phyloP scores from a whole-genome alignment of 2,329 filamentous ascomycete species.

The Venturia pyrina region DNA sequence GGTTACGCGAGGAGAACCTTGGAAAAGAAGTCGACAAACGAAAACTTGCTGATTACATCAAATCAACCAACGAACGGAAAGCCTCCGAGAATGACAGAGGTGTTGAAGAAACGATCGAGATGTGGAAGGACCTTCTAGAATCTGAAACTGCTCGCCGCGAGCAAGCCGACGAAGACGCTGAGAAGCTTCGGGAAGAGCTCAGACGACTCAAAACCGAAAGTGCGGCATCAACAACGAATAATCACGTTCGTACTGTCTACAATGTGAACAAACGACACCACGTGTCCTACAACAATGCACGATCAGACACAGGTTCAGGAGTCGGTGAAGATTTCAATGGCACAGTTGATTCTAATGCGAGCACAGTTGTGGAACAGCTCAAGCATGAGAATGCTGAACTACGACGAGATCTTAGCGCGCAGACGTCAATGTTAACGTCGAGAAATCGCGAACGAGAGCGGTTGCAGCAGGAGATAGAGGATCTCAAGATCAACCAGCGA shows the following conservation, averaged over 20 bases:
- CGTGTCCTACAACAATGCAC: conserved; percentile 7
- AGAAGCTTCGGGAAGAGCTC: conserved; percentile 72
- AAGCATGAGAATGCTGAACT: conserved; percentile 89
- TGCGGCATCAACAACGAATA: conserved; percentile 25
- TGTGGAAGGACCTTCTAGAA: conserved; percentile 91
- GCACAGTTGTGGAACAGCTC: conserved; percentile 73
- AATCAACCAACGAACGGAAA: conserved; percentile 45
- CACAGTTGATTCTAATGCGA: conserved; percentile 21
- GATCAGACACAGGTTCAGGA: conserved; percentile 18
- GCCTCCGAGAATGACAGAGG: conserved; percentile 27
- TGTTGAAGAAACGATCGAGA: conserved; percentile 46
- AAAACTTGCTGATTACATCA: conserved; percentile 73
- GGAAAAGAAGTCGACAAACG: conserved; percentile 76
- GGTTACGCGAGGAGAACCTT: conserved; percentile 66
- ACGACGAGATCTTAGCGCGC: conserved; percentile 82
- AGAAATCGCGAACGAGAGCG: conserved; percentile 91
- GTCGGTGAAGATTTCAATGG: conserved; percentile 25
- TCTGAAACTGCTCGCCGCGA: conserved; percentile 84
- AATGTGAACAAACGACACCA: conserved; percentile 30
- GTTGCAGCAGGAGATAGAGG: conserved; percentile 93
- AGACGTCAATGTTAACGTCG: conserved; percentile 95
- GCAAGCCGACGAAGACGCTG: conserved; percentile 82
- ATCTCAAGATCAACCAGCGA: conserved; percentile 79
- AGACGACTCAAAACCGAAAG: conserved; percentile 51
- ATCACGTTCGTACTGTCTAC: conserved; percentile 27